Conservation (phyloP, 208 protist genomes). For the Leishmania martiniquensis region DNA sequence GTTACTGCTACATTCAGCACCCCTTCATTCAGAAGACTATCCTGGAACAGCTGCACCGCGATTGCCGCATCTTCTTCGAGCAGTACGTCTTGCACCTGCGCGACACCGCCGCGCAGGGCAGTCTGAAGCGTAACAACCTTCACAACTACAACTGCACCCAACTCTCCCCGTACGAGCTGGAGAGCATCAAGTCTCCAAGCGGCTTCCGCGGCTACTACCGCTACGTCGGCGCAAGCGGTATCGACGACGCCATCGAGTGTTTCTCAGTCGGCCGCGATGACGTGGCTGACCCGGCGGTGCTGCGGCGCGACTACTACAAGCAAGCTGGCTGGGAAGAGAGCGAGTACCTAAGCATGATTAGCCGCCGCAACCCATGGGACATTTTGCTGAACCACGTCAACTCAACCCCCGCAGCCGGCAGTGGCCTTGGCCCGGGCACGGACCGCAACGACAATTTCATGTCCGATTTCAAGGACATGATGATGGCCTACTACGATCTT, state of each 20-base stretch:
- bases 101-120: slow-evolving; percentile 31
- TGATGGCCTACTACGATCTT: slow-evolving; percentile 88
- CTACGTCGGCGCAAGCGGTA: slow-evolving; percentile 82
- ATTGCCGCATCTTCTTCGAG: slow-evolving; percentile 87
- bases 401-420: slow-evolving; percentile 4
- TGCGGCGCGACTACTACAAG: slow-evolving; percentile 77
- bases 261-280: slow-evolving; percentile 87
- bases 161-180: slow-evolving; percentile 71
- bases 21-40: slow-evolving; percentile 88
- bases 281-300: slow-evolving; percentile 55
- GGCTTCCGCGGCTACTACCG: slow-evolving; percentile 88
- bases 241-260: slow-evolving; percentile 89
- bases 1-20: slow-evolving; percentile 91
- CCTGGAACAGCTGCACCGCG: slow-evolving; percentile 84
- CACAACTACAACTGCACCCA: slow-evolving; percentile 70
- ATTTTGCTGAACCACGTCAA: slow-evolving; percentile 75
- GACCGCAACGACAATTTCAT: slow-evolving; percentile 76
- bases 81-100: slow-evolving; percentile 66
- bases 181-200: slow-evolving; percentile 66
- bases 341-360: slow-evolving; percentile 74
- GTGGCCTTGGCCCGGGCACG: slow-evolving; percentile 1
- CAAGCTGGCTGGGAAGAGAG: slow-evolving; percentile 67
- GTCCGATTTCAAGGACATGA: slow-evolving; percentile 86
- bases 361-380: slow-evolving; percentile 83
- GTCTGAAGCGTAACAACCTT: slow-evolving; percentile 38